Percentiles rank a stretch among this genome's conserved stretches.
phyloP scores from a whole-genome alignment of 768 basidiomycete genomes.

The Tremella fuciformis region DNA sequence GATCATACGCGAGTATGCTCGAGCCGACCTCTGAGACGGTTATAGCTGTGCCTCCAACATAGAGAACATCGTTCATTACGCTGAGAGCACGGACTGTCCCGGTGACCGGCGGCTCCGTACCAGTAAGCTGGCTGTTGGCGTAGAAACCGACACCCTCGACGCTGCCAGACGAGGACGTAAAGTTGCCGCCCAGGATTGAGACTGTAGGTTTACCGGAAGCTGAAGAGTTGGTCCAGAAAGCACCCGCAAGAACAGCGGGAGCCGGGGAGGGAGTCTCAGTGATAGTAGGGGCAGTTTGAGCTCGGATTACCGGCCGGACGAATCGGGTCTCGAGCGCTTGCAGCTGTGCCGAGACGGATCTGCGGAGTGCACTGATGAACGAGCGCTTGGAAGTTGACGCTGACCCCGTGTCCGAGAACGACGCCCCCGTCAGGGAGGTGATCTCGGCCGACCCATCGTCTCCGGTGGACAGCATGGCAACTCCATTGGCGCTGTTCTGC shows the following conservation, averaged over 20 bases:
- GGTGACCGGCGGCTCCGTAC: constrained; percentile 64
- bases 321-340: constrained; percentile 37
- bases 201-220: constrained; percentile 60
- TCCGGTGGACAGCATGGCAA: constrained; percentile 69
- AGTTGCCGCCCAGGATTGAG: constrained; percentile 85
- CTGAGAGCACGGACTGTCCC: constrained; percentile 76
- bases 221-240: constrained; percentile 77
- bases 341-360: constrained; percentile 18
- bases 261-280: constrained; percentile 60
- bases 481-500: constrained; percentile 70
- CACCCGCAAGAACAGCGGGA: constrained; percentile 78
- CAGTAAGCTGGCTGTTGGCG: constrained; percentile 57
- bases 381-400: constrained; percentile 36
- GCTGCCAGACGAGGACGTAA: constrained; percentile 57
- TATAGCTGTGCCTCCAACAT: constrained; percentile 68
- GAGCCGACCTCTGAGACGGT: constrained; percentile 57
- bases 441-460: constrained; percentile 56
- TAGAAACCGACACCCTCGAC: constrained; percentile 70
- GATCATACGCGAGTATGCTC: constrained; percentile 78
- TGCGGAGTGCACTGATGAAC: constrained; percentile 8
- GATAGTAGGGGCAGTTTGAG: constrained; percentile 65
- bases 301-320: constrained; percentile 54
- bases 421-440: constrained; percentile 64
- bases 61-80: constrained; percentile 68
- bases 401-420: constrained; percentile 58